Percentiles rank a stretch among this genome's conserved stretches.
phyloP scores from a whole-genome alignment of 352 stramenopile genomes.

The Phytophthora syringae region DNA sequence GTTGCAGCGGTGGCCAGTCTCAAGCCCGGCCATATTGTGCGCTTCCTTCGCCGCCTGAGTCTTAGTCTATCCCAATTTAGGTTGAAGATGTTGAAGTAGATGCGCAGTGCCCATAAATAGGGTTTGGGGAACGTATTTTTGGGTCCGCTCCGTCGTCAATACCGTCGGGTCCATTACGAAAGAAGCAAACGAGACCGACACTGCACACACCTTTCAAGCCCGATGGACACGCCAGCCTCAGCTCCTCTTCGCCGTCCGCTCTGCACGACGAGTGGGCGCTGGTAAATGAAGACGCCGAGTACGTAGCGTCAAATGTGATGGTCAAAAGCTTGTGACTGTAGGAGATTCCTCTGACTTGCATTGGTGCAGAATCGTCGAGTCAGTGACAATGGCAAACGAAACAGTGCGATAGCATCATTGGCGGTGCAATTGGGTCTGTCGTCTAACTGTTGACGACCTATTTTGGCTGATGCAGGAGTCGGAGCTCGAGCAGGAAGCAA shows the following conservation, averaged over 20 bases:
- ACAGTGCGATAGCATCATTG: slow-evolving; percentile 7
- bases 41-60: slow-evolving; percentile 5
- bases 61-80: background rate
- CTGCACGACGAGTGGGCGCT: slow-evolving; percentile 71
- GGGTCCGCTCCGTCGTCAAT: background rate
- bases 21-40: slow-evolving; percentile 18
- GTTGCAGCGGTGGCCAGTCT: slow-evolving; percentile 3
- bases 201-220: background rate
- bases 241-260: slow-evolving; percentile 24
- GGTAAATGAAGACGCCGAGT: slow-evolving; percentile 77
- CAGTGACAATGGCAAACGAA: slow-evolving; percentile 32
- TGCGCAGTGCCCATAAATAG: background rate
- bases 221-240: slow-evolving; percentile 29
- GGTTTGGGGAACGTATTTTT: background rate
- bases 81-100: slow-evolving; percentile 24
- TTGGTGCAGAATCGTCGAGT: slow-evolving; percentile 51
- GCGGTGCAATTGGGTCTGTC: background rate
- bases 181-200: slow-evolving; percentile 21
- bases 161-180: slow-evolving; percentile 24
- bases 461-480: slow-evolving; percentile 10
- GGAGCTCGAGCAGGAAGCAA: slow-evolving; percentile 2
- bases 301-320: slow-evolving; percentile 17
- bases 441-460: too few relatives aligned
- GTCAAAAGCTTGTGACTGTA: slow-evolving; percentile 9
- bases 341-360: slow-evolving; percentile 9